phyloP scores from a whole-genome alignment of 306 rosid genomes.

The Glycine tomentella region DNA sequence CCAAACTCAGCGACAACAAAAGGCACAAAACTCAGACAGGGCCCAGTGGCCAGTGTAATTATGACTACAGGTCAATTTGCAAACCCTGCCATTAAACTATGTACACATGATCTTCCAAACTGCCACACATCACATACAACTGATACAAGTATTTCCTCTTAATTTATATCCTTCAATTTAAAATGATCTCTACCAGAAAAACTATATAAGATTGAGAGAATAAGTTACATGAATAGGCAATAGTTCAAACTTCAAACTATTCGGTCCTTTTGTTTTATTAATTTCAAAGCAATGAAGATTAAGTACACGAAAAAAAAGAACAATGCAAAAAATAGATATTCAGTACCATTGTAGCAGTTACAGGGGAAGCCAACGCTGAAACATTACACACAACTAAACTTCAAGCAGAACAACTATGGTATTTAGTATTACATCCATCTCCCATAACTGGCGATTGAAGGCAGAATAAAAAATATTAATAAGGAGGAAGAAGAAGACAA shows the following conservation, averaged over 20 bases:
- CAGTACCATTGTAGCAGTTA: neutral
- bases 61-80: conserved; percentile 28
- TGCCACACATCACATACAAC: conserved; percentile 6
- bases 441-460: no score
- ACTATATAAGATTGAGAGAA: neutral
- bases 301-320: neutral
- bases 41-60: neutral
- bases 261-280: neutral
- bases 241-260: no score
- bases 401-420: no score
- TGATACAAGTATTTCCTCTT: neutral
- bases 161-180: neutral
- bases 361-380: neutral
- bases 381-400: no score
- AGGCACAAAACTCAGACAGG: conserved; percentile 20
- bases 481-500: no score
- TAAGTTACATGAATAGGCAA: neutral
- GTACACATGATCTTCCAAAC: neutral
- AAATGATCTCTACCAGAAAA: conserved; percentile 9
- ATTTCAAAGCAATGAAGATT: conserved; percentile 12
- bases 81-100: conserved; percentile 28
- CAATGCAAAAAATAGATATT: neutral
- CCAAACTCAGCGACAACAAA: conserved; percentile 25
- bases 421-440: no score
- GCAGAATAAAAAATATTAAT: no score